Base-by-base conservation (phyloP, 495 filamentous ascomycete species). In the Cercophora sp. region DNA sequence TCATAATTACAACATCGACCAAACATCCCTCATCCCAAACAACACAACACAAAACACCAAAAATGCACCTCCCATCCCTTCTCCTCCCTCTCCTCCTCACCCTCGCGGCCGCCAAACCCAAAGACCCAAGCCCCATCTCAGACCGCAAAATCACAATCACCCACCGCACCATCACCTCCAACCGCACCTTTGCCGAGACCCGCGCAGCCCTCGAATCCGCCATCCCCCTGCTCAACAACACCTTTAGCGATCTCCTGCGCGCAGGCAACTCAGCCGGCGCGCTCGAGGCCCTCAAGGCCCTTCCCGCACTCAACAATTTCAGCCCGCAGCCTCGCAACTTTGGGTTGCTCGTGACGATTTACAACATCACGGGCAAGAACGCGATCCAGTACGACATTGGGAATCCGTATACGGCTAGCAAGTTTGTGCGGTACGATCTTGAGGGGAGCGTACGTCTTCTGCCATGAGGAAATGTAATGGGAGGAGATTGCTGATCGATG, bases 371-470 rank as follows among this genome's bases (percentile, higher is more conserved):
- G 8, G 47, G 31, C 16, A 8, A 50, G 22, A 37, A 19, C 18
- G 47, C 47, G 34, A 15, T 50, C 18, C 32, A 50, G 47, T 50
- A 49, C 31, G 46, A 49, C 10, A 49, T 49, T 49, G 46, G 46
- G 32, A 49, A 49, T 32, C 46, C 46, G 32, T 49, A 37, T 13
- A 49, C 46, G 46, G 46, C 46, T 8, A 32, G 23, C 19, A 49
- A 49, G 31, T 39, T 49, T 49, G 32, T 29, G 15, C 29, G 46
- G 29, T 37, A 22, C 16, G 10, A 49, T 9, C 16, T 49, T 5
- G 46, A 32, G 2, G 46, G 20, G 13, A 25, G 29, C 16, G 46
- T 49, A 22, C 23, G 46, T 20, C 5, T 20, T 43, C 20, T 29
- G 5, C 13, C 22, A 11, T 45, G 42, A 11, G n/a, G n/a, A n/a